phyloP scores from a whole-genome alignment of 2,329 filamentous ascomycete genomes.

The Trichoderma afroharzianum region DNA sequence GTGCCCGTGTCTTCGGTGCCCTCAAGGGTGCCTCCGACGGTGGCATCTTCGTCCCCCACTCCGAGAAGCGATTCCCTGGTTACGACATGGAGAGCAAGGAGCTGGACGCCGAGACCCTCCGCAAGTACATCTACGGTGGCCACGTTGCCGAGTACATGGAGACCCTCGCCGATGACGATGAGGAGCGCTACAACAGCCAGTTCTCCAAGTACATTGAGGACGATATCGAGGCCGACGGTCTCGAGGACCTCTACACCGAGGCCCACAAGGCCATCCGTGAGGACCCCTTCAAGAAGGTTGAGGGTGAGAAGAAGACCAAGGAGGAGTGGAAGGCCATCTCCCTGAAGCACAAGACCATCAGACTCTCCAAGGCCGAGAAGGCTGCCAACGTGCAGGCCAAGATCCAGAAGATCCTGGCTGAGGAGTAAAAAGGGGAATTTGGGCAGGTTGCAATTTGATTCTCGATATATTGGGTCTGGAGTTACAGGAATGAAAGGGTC shows the following conservation, averaged over 20 bases:
- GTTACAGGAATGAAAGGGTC: constrained; percentile 37
- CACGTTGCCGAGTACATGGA: constrained; percentile 99
- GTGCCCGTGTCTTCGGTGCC: constrained; percentile 97
- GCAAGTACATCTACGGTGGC: constrained; percentile 98
- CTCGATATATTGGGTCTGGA: constrained; percentile 34
- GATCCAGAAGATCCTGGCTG: constrained; percentile 74
- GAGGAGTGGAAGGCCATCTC: constrained; percentile 95
- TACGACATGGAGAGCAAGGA: constrained; percentile 97
- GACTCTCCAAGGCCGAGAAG: constrained; percentile 82
- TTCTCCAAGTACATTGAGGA: constrained; percentile 98
- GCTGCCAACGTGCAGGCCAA: constrained; percentile 79
- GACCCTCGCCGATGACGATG: constrained; percentile 97
- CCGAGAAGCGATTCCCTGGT: constrained; percentile 98
- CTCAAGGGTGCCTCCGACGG: constrained; percentile 99
- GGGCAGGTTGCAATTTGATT: constrained; percentile 24
- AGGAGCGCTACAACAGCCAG: constrained; percentile 99
- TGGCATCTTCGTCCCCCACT: constrained; percentile 95
- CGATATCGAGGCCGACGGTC: constrained; percentile 90
- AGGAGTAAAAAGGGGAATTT: constrained; percentile 36
- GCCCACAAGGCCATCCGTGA: constrained; percentile 96
- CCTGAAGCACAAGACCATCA: constrained; percentile 76
- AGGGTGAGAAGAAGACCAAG: constrained; percentile 86
- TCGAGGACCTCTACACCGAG: constrained; percentile 94
- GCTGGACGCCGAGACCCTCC: constrained; percentile 92
- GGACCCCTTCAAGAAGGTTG: constrained; percentile 95